Percentiles rank a stretch among this genome's conserved stretches.
These are phyloP conservation scores for Francoa sonchifolia DNA, from an alignment of 441 rosid species.

Conservation along the genomic window DNA sequence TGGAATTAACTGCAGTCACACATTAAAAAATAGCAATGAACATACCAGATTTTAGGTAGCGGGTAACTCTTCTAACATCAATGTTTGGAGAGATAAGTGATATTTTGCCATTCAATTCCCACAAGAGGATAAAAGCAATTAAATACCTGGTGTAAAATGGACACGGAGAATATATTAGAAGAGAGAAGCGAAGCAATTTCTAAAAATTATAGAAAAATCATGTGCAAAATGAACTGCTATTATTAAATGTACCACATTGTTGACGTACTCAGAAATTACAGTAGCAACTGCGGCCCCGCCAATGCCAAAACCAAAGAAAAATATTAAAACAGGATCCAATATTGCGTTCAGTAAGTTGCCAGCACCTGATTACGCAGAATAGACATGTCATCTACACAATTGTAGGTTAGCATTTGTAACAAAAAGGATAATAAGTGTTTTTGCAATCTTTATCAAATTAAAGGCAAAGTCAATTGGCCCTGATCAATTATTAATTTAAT, in stretches of 20 bases:
- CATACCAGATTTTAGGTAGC: constrained; percentile 73
- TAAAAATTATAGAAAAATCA: constrained; percentile 6
- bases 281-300: constrained; percentile 84
- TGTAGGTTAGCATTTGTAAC: too few relatives aligned
- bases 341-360: constrained; percentile 72
- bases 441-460: too few relatives aligned
- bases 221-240: constrained; percentile 13
- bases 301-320: constrained; percentile 55
- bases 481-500: not conserved
- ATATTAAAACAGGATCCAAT: constrained; percentile 67
- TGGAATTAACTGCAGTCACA: not conserved
- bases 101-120: constrained; percentile 72
- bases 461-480: not conserved
- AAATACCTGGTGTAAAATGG: constrained; percentile 42
- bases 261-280: constrained; percentile 93
- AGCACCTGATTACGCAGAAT: constrained; percentile 43
- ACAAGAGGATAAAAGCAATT: constrained; percentile 69
- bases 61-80: constrained; percentile 44
- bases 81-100: constrained; percentile 51
- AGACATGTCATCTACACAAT: constrained; percentile 1
- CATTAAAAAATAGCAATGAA: constrained; percentile 3
- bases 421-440: too few relatives aligned
- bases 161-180: constrained; percentile 7
- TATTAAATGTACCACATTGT: constrained; percentile 51
- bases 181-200: not conserved